Base-by-base conservation (phyloP, 805 yeast species). In the Ogataea neopini region DNA sequence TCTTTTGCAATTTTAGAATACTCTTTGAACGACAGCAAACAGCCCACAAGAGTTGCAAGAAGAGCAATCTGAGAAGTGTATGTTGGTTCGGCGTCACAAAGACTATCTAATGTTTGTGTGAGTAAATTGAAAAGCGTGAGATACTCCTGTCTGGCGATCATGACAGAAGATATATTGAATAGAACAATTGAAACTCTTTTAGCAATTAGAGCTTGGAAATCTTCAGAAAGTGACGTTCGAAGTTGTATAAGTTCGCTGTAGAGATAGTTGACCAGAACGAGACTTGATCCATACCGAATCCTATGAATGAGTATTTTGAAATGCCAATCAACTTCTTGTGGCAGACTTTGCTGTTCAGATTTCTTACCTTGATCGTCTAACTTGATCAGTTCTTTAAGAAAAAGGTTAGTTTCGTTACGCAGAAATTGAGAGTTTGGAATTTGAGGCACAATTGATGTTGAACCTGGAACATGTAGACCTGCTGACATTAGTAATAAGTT, bases 191-290 rank as follows among this genome's bases (percentile, higher is more conserved):
- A 41, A 6, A 53, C 34, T 44, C 46, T 45, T 4, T 18, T 25
- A 9, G 32, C 36, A 18, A 20, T n/a, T n/a, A 40, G 45, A 13
- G 42, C 78, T 0, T 96, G 96, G 69, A 86, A 70, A 54, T 78
- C 78, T 84, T 86, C 77, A 37, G 76, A 84, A 47, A 69, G 73
- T 17, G 65, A 64, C n/a, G 62, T 58, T 19, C 63, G 41, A 14
- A 53, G 28, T n/a, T 49, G 51, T 43, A 74, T 68, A 35, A 74
- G 62, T 25, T 76, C 62, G 47, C 69, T 70, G 60, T 74, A 78
- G 33, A 71, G 57, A 39, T 72, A 77, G 47, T 74, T 75, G 18
- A 77, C 65, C 18, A 75, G 54, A 22, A 62, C 56, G 48, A 75
- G 44, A 47, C 70, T 74, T 5, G 79, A 73, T 1, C 72, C 67